Percentiles rank a stretch among this genome's conserved stretches.
Conservation (phyloP, 1,284 basidiomycete genomes). For the Trichosporon coremiiforme region DNA sequence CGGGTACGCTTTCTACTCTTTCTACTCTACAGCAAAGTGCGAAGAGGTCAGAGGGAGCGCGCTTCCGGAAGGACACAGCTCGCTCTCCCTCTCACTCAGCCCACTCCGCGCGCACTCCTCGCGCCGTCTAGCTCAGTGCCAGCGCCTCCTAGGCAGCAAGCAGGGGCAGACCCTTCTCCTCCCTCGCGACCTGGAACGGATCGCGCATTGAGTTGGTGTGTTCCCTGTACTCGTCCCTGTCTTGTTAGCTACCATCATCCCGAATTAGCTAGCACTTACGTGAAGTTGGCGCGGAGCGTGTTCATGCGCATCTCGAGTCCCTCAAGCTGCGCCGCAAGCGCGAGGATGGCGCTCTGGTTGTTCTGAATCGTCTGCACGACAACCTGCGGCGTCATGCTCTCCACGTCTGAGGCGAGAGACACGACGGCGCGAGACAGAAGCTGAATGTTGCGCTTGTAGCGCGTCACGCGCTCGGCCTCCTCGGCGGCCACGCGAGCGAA, state of each 20-base stretch:
- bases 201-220: constrained; percentile 47
- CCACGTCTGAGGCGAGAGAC: constrained; percentile 39
- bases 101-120: not conserved
- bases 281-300: constrained; percentile 37
- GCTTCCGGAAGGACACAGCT: no score
- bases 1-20: not conserved
- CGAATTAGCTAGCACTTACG: constrained; percentile 33
- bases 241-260: not conserved
- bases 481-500: constrained; percentile 41
- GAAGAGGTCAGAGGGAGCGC: no score
- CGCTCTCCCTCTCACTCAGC: not conserved
- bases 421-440: constrained; percentile 45
- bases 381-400: constrained; percentile 47
- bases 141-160: constrained; percentile 24
- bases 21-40: no score
- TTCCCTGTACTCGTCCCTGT: constrained; percentile 45
- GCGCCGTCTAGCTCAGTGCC: not conserved
- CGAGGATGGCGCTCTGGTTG: constrained; percentile 47
- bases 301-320: constrained; percentile 45
- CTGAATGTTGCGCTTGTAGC: constrained; percentile 47
- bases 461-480: constrained; percentile 44
- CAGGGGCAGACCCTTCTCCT: constrained; percentile 40
- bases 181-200: constrained; percentile 53
- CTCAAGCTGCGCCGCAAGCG: constrained; percentile 49
- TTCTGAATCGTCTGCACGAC: constrained; percentile 53